Base-by-base conservation (phyloP, 2,329 filamentous ascomycete genomes). In the Dothistroma septosporum region DNA sequence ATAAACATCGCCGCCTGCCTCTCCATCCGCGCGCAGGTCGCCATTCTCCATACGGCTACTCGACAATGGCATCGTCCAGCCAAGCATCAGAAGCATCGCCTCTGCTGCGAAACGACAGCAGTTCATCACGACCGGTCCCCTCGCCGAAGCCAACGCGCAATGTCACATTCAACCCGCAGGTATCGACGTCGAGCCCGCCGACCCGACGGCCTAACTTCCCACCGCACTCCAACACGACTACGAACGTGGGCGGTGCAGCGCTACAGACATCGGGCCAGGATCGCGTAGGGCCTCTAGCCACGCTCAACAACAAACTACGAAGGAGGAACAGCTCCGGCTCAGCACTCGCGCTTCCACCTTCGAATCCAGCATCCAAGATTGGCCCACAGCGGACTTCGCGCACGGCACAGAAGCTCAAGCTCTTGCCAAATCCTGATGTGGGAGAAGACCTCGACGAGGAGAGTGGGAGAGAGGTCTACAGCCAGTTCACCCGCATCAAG, bases 401-500 rank as follows among this genome's bases (percentile, higher is more conserved):
- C 76, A 97, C 90, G 66, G 91, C 91, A 1, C 92, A 97, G 79
- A 99, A 99, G 79, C 83, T 99, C 63, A 99, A 99, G 78, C 83
- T 99, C n/a, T 80, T 99, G 16, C 94, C 94, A 0, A 94, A 94
- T 72, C 92, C 92, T 0, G 90, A 95, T 61, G 83, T 91, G 49
- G 90, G 85, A 37, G 89, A 90, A 28, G 90, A 92, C 19, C 68
- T 81, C 66, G 92, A 97, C 64, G 93, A 96, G 71, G 93, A 97
- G 76, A 94, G 91, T 70, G 92, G 92, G 10, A 83, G 92, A 65
- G 94, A 99, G 74, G 94, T 99, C 33, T 99, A 99, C 78, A 93
- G 92, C 28, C 94, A 99, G 75, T 97, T 97, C 75, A 96, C 93
- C 9, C 85, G 94, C 49, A 99, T 99, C 77, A 97, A 97, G 75